Evolutionary conservation across 2,329 filamentous ascomycete genomes (phyloP), one percentile per base, ranked within the genome.

Genomic region (Didymella lethalis): DNA sequence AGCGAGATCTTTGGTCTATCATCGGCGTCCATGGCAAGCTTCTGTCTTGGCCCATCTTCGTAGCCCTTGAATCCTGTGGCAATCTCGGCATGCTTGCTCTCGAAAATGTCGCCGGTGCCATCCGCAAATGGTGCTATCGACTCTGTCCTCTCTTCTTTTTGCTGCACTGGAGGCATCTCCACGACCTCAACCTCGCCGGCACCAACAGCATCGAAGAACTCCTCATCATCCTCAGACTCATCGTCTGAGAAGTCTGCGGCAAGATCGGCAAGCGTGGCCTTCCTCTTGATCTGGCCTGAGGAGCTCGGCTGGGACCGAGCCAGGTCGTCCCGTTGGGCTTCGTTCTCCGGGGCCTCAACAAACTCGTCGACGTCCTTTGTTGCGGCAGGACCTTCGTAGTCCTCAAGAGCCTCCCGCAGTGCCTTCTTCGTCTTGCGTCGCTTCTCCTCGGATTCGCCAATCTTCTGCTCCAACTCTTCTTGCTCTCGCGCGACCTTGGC

Each of bases 121-220:
- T 31, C 34, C n/a, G 43, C 26, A n/a, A 36, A 2, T 18, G 68
- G 63, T 23, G 72, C 48, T 20, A 72, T 66, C 5, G 56, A 62
- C 0, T 61, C 66, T 47, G 68, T 84, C 77, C 40, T 81, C 77
- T 29, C 81, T 26, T 61, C 48, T 3, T 2, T 55, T 78, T 59
- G 61, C 44, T 58, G 64, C 11, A 71, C 43, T 4, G 68, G 64
- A 14, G 89, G 87, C 79, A 92, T 83, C 57, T 89, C 87, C 4
- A 90, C 81, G 7, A 96, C 88, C 66, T 96, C 89, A 16, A 98
- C 91, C 70, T 95, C 91, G 14, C 95, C 95, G 41, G 93, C 91
- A 76, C 96, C 95, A 6, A 99, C 90, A 8, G 95, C 95, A 78
- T 99, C 95, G 68, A 98, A 99, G 76, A 99, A 99, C 74, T 98